Conservation (phyloP, 805 yeast genomes). For the Saccharomycopsis fodiens region DNA sequence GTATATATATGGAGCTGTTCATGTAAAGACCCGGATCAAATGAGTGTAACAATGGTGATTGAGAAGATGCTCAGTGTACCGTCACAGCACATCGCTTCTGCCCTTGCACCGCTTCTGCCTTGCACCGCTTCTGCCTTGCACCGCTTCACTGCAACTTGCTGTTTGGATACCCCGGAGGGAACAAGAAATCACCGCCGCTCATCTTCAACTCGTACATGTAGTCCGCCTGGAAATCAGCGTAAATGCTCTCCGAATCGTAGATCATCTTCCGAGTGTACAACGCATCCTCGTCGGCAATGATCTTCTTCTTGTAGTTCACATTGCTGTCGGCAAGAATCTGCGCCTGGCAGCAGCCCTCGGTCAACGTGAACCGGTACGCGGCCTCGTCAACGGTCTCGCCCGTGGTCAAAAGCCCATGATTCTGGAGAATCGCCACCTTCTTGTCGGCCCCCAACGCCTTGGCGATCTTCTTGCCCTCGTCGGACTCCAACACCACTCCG, state of each 20-base stretch:
- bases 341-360: slow-evolving; percentile 60
- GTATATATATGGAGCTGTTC: too few relatives aligned
- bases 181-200: slow-evolving; percentile 25
- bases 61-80: too few relatives aligned
- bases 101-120: too few relatives aligned
- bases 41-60: too few relatives aligned
- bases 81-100: too few relatives aligned
- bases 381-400: slow-evolving; percentile 72
- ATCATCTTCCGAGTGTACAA: slow-evolving; percentile 52
- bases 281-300: slow-evolving; percentile 57
- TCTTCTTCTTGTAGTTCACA: slow-evolving; percentile 32
- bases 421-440: slow-evolving; percentile 53
- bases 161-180: slow-evolving; percentile 16
- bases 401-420: slow-evolving; percentile 67
- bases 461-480: slow-evolving; percentile 59
- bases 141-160: not conserved
- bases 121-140: too few relatives aligned
- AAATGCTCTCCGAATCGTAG: slow-evolving; percentile 61
- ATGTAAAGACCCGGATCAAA: too few relatives aligned
- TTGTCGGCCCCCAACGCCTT: slow-evolving; percentile 48
- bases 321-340: slow-evolving; percentile 57
- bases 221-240: slow-evolving; percentile 70
- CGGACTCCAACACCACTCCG: slow-evolving; percentile 65
- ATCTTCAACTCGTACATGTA: slow-evolving; percentile 39
- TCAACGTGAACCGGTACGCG: slow-evolving; percentile 52